Evolutionary conservation across 495 filamentous ascomycete species (phyloP).

Genomic region (Penicillium odoratum): DNA sequence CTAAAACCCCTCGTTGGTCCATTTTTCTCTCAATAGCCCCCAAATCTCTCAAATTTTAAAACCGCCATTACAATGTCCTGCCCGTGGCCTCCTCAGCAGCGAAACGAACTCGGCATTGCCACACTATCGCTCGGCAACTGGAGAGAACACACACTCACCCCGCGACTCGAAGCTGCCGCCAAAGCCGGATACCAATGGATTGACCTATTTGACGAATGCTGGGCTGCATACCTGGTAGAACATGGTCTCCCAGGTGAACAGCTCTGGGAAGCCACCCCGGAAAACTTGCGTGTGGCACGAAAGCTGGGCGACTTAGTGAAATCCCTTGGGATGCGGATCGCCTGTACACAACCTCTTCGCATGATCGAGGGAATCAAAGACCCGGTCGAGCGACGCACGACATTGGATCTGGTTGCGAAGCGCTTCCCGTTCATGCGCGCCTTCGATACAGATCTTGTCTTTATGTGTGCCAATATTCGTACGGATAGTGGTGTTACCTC

Average conservation of each 20-base stretch:
- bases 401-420: constrained; percentile 29
- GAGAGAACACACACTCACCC: constrained; percentile 26
- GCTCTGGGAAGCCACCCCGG: constrained; percentile 30
- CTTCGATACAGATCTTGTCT: constrained; percentile 37
- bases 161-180: constrained; percentile 32
- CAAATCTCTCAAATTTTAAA: neutral
- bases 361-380: constrained; percentile 33
- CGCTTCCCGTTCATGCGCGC: constrained; percentile 41
- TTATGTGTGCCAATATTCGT: constrained; percentile 37
- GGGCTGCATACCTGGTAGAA: constrained; percentile 35
- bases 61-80: constrained; percentile 11
- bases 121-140: constrained; percentile 37
- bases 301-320: constrained; percentile 31
- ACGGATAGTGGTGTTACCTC: constrained; percentile 30
- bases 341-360: constrained; percentile 36
- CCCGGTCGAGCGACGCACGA: constrained; percentile 19
- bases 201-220: constrained; percentile 41
- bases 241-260: constrained; percentile 24
- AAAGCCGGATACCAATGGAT: constrained; percentile 34
- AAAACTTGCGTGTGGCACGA: constrained; percentile 29
- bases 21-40: constrained; percentile 4
- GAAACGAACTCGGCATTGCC: constrained; percentile 30
- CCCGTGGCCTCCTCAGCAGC: constrained; percentile 16
- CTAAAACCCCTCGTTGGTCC: constrained; percentile 3
- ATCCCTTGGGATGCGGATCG: constrained; percentile 32